Base-by-base conservation (phyloP, 2,329 filamentous ascomycete genomes). In the Coniella vitis region DNA sequence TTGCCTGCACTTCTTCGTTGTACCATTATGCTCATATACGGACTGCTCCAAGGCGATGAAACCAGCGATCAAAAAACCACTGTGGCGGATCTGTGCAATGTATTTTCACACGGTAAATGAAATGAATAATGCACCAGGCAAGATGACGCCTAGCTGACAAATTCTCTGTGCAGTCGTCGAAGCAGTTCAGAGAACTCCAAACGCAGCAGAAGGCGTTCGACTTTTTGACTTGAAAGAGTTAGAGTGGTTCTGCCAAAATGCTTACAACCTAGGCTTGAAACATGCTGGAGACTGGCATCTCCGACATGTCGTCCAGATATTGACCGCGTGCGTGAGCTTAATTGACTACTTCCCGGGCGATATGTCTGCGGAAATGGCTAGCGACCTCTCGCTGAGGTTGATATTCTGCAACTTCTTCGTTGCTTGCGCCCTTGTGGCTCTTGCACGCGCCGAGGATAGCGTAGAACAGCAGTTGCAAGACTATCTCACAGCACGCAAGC, bases 201-300 rank as follows among this genome's bases (percentile, higher is more conserved):
- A 60, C 45, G 69, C 69, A 54, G 62, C 57, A 36, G 58, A 68
- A 16, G 70, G 69, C 8, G 63, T 66, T 29, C 77, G 66, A 53
- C 49, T 74, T 1, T 89, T 90, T 59, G 78, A 75, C 1, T 50
- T 74, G 0, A 63, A 72, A 3, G 89, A 95, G 57, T 70, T 94
- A 3, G 77, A 90, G 56, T 95, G 89, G 89, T 90, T 95, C 61
- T 84, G 83, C 34, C 83, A 83, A 54, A 91, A 87, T 54, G 76
- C 85, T 1, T 95, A 94, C 69, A 94, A 93, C 56, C 63, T 90
- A 7, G 83, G 82, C 0, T 65, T 91, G 4, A 79, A 81, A 52
- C 72, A 83, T 55, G 71, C 73, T 2, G 69, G 76, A 3, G 55
- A 50, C 1, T 83, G 84, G 72, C 62, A 75, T 20, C 70, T 82